A percentile compares a stretch with the other conserved stretches of the same genome.
These are phyloP conservation scores for Eucalyptus regnans DNA, from an alignment of 345 rosid genomes.

Conservation along the genomic window DNA sequence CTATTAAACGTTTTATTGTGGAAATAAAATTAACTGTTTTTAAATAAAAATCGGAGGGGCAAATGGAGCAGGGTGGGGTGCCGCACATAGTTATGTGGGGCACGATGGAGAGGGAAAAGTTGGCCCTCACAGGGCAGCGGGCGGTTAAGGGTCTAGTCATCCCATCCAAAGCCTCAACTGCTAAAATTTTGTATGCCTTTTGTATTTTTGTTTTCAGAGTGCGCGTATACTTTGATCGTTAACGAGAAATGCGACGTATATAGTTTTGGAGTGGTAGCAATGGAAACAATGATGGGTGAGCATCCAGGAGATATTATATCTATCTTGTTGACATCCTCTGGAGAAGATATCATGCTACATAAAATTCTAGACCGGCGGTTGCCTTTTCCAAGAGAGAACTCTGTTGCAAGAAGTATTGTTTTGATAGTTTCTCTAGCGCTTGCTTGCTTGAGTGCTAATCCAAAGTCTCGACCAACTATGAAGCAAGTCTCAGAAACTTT, in stretches of 20 bases:
- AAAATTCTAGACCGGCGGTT: neutral
- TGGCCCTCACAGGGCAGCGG: too few species aligned
- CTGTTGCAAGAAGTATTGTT: neutral
- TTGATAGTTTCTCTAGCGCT: neutral
- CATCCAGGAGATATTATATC: slow-evolving; percentile 3
- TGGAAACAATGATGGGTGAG: slow-evolving; percentile 10
- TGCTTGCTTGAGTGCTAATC: neutral
- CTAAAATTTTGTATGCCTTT: too few species aligned
- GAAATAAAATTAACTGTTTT: too few species aligned
- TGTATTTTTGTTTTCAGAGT: neutral
- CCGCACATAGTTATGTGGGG: too few species aligned
- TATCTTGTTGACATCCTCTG: neutral
- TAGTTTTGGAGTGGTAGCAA: slow-evolving; percentile 13
- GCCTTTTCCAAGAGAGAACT: neutral
- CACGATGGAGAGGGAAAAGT: neutral
- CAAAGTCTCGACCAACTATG: neutral
- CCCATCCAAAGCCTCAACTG: too few species aligned
- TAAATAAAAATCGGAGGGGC: too few species aligned
- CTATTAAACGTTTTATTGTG: too few species aligned
- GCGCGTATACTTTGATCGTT: slow-evolving; percentile 6
- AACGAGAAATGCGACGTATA: slow-evolving; percentile 9
- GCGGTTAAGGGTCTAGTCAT: too few species aligned
- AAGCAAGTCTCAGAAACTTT: neutral
- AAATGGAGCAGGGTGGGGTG: too few species aligned
- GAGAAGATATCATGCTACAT: neutral